These are phyloP conservation scores for Rubia tinctorum DNA, from an alignment of 305 asterid genomes.

Conservation along the genomic window DNA sequence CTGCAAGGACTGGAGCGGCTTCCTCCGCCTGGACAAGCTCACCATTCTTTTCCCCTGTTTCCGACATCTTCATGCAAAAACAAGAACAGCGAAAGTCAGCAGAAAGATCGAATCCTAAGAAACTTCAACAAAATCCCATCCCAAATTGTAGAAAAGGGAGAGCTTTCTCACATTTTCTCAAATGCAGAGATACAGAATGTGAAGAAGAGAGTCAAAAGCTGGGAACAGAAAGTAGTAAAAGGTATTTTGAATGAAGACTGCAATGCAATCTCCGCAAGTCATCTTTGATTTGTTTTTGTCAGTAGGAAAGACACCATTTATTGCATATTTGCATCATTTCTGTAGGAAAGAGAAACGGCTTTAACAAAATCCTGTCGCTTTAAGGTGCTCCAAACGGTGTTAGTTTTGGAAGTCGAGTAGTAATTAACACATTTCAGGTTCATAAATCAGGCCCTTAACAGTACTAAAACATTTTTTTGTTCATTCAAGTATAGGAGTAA, in stretches of 20 bases:
- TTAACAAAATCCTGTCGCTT: background rate
- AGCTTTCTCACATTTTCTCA: background rate
- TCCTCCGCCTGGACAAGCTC: slow-evolving; percentile 2
- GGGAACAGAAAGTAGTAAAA: background rate
- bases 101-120: background rate
- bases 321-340: background rate
- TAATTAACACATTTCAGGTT: background rate
- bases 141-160: background rate
- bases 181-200: background rate
- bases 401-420: background rate
- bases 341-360: background rate
- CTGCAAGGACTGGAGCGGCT: background rate
- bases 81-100: background rate
- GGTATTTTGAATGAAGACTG: background rate
- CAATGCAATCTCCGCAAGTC: background rate
- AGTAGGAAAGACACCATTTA: background rate
- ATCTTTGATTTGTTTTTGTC: background rate
- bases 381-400: background rate
- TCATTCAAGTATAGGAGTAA: no score
- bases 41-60: background rate
- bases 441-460: background rate
- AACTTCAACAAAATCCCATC: background rate
- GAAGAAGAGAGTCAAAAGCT: background rate
- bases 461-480: no score
- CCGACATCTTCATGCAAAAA: slow-evolving; percentile 7